phyloP scores from a whole-genome alignment of 768 basidiomycete species.

The Suillus bovinus region DNA sequence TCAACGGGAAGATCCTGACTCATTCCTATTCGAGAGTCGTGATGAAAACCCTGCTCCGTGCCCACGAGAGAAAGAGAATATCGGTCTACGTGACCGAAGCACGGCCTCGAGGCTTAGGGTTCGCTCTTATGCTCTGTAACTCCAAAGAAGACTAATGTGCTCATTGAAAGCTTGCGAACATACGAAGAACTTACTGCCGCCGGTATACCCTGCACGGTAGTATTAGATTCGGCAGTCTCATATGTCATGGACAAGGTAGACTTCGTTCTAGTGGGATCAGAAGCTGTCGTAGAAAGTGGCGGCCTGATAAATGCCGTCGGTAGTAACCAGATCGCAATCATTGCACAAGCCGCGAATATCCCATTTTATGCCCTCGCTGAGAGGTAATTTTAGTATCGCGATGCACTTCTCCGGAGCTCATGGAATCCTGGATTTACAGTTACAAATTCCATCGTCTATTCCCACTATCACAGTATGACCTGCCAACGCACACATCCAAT shows the following conservation, averaged over 20 bases:
- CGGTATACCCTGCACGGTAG: slow-evolving; percentile 93
- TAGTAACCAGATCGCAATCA: slow-evolving; percentile 94
- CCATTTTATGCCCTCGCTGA: slow-evolving; percentile 96
- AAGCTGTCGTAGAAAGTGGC: slow-evolving; percentile 97
- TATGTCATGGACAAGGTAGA: slow-evolving; percentile 97
- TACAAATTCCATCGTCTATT: slow-evolving; percentile 98
- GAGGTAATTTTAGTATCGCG: slow-evolving; percentile 51
- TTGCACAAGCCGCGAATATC: slow-evolving; percentile 91
- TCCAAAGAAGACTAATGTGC: slow-evolving; percentile 11
- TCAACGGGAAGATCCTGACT: slow-evolving; percentile 74
- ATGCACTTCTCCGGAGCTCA: slow-evolving; percentile 20
- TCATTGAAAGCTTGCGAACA: slow-evolving; percentile 74
- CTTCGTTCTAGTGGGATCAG: slow-evolving; percentile 94
- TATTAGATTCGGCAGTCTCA: slow-evolving; percentile 94
- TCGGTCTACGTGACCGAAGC: slow-evolving; percentile 98
- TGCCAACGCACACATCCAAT: slow-evolving; percentile 76
- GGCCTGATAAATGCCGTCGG: slow-evolving; percentile 92
- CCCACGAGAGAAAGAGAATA: slow-evolving; percentile 90
- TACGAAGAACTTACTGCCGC: slow-evolving; percentile 81
- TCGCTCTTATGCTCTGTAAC: slow-evolving; percentile 31
- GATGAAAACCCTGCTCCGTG: slow-evolving; percentile 86
- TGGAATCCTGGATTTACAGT: slow-evolving; percentile 43
- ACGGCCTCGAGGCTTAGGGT: slow-evolving; percentile 87
- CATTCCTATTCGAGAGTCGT: slow-evolving; percentile 98
- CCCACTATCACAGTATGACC: slow-evolving; percentile 88